These are phyloP conservation scores for Schizonepeta tenuifolia DNA, from an alignment of 257 asterid genomes.

Conservation along the genomic window DNA sequence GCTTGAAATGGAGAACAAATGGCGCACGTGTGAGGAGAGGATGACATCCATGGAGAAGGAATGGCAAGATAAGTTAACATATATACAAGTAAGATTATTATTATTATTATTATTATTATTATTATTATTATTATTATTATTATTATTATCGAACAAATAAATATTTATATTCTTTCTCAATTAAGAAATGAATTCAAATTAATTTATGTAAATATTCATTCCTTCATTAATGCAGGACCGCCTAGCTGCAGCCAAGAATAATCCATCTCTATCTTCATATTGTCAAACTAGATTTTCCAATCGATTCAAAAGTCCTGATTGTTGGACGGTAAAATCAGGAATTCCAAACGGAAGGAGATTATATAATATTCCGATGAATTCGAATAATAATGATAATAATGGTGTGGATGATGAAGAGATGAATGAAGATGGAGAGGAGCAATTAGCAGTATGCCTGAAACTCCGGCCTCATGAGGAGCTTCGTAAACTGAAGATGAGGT, in stretches of 20 bases:
- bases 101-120: too few species aligned
- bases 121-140: too few species aligned
- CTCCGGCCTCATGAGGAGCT: constrained; percentile 44
- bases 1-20: constrained; percentile 50
- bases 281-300: constrained; percentile 18
- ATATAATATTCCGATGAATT: constrained; percentile 18
- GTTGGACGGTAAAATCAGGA: not conserved
- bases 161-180: not conserved
- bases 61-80: constrained; percentile 80
- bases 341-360: not conserved
- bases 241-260: constrained; percentile 46
- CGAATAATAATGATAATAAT: not conserved
- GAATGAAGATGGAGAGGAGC: constrained; percentile 13
- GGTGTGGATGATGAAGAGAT: constrained; percentile 27
- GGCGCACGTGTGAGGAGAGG: constrained; percentile 55
- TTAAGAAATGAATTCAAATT: not conserved
- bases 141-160: too few species aligned
- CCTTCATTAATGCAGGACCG: constrained; percentile 43
- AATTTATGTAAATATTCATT: not conserved
- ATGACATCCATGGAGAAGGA: constrained; percentile 66
- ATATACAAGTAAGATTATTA: constrained; percentile 72
- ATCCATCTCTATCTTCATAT: not conserved
- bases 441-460: not conserved
- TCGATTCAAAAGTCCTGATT: constrained; percentile 7
- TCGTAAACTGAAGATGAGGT: constrained; percentile 49